Evolutionary conservation across 1,139 yeast genomes (phyloP), one percentile per base, ranked within the genome.

Genomic region (Suhomyces chickasaworum): DNA sequence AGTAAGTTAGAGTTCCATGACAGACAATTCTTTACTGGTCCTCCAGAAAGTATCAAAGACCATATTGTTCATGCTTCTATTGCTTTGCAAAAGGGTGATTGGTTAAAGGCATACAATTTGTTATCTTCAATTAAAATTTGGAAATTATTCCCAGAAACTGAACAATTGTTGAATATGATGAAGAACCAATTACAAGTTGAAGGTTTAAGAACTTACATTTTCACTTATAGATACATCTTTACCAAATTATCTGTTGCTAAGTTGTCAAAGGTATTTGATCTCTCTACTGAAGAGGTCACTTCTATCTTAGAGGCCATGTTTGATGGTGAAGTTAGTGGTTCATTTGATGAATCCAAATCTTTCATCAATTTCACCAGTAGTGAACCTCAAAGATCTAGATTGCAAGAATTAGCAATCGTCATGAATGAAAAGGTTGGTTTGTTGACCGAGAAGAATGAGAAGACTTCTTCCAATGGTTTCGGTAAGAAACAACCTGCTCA

Each of bases 31-130:
- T 93, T 93, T 76, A 89, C 91, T 55, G 99, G 99, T 33, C 99
- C 99, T 37, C 97, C 98, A 48, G 99, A 93, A 72, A 89, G 93
- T 68, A 88, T 95, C 44, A 86, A 95, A 64, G 99, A 93, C 68
- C 90, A 83, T 69, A 86, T 93, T 59, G 85, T 93, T 77, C 91
- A 89, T 66, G 96, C 98, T 44, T 95, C 98, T 38, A 85, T 85
- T 69, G 84, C 90, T 38, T 82, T 95, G 68, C 88, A 89, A 65
- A 81, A 80, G 58, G 97, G 98, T 56, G 89, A 93, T 64, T 93
- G 99, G 99, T 71, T 78, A 51, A 77, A 80, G 59, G 86, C 97
- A 37, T 80, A 84, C 57, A 81, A 82, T 41, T 78, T 89, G 60
- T 78, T 95, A 61, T 75, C 79, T 39, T 75, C 86, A 27, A 86